Conservation (phyloP, 352 stramenopile species). For the Phytophthora crassamura region DNA sequence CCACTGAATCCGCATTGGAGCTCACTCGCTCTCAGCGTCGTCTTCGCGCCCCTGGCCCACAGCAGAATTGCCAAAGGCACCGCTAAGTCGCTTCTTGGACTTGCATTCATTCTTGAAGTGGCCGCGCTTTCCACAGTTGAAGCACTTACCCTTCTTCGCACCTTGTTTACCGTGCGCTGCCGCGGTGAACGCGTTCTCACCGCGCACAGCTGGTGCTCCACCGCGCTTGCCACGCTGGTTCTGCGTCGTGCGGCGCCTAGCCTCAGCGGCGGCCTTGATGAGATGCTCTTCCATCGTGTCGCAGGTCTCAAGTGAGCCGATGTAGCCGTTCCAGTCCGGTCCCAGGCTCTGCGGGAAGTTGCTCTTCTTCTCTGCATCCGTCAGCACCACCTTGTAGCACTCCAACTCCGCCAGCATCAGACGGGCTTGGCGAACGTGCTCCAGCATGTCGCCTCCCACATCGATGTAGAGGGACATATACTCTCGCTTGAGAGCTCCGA, state of each 20-base stretch:
- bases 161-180: background rate
- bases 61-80: background rate
- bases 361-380: slow-evolving; percentile 12
- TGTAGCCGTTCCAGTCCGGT: slow-evolving; percentile 21
- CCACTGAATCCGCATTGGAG: background rate
- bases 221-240: background rate
- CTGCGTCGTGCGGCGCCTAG: slow-evolving; percentile 4
- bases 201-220: background rate
- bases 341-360: slow-evolving; percentile 15
- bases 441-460: slow-evolving; percentile 1
- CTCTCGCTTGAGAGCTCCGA: slow-evolving; percentile 4
- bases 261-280: slow-evolving; percentile 15
- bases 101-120: slow-evolving; percentile 29
- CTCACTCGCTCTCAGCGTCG: background rate
- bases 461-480: slow-evolving; percentile 9
- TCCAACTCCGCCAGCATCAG: slow-evolving; percentile 12
- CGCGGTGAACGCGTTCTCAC: slow-evolving; percentile 1
- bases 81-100: background rate
- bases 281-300: slow-evolving; percentile 6
- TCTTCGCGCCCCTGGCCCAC: background rate
- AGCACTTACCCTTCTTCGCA: slow-evolving; percentile 12
- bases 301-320: slow-evolving; percentile 7
- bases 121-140: slow-evolving; percentile 17
- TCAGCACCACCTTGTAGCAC: slow-evolving; percentile 12
- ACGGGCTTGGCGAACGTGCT: slow-evolving; percentile 8